Base-by-base conservation (phyloP, 2,329 filamentous ascomycete genomes). In the Allantophomopsis cytisporea region DNA sequence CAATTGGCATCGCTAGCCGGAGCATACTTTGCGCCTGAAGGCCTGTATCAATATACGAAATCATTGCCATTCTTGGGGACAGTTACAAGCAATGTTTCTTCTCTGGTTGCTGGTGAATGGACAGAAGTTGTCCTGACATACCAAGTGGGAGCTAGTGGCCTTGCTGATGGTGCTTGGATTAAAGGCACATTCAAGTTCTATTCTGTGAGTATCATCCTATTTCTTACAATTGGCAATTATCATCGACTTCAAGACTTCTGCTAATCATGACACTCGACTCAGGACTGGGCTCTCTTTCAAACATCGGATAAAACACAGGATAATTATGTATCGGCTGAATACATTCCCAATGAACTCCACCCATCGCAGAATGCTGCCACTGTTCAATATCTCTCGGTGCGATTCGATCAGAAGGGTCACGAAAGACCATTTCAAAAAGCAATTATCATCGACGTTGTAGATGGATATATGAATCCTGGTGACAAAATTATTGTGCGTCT, bases 111-210 rank as follows among this genome's bases (percentile, higher is more conserved):
- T 1, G 54, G 55, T 4, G 44, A 57, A 44, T 56, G 50, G 53
- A 54, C 53, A 7, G 54, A 58, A 33, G 37, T 55, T 8, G 35
- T 49, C 3, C 36, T 50, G n/a, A 49, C 47, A 4, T 58, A 57
- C 40, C 51, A 47, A 12, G 51, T 53, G 5, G 57, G 56, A 3
- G 54, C 44, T 4, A 54, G 50, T 35, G 55, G 54, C n/a, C 47
- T 56, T 12, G 54, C 53, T 2, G 54, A 58, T 40, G 55, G 57
- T 2, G 56, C 57, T 4, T 60, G 53, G 57, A 59, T 60, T 37
- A 60, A 60, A 39, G 57, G 57, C 2, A 60, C 57, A 0, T 60
- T 60, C 50, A 59, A 60, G 35, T 60, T 60, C 31, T 60, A 60
- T 43, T 59, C 56, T 10, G 43, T 43, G 28, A 33, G 39, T 44